Evolutionary conservation across 805 yeast species (phyloP).

Genomic region (Teunomyces tritomae): DNA sequence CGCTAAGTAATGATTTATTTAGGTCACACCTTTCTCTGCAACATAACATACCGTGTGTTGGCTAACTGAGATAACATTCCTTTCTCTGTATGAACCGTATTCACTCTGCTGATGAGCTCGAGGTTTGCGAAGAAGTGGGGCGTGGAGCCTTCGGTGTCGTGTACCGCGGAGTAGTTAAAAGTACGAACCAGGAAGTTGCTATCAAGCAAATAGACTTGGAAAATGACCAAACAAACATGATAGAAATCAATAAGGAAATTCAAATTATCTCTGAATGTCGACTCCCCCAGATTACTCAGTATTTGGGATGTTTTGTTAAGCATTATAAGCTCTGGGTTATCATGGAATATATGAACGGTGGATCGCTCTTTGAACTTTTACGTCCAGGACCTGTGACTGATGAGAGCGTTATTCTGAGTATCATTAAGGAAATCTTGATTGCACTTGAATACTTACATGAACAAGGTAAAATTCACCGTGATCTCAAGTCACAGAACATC

Average conservation of each 20-base stretch:
- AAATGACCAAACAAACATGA: conserved; percentile 57
- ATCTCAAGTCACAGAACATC: conserved; percentile 42
- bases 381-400: conserved; percentile 60
- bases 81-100: conserved; percentile 11
- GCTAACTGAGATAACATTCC: background rate
- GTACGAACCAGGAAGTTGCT: conserved; percentile 46
- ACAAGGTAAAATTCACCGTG: conserved; percentile 73
- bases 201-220: conserved; percentile 72
- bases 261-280: conserved; percentile 65
- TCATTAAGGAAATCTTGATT: conserved; percentile 52
- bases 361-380: conserved; percentile 65
- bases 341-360: conserved; percentile 81
- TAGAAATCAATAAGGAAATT: conserved; percentile 73
- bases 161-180: conserved; percentile 56
- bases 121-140: conserved; percentile 57
- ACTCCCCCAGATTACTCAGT: conserved; percentile 59
- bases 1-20: background rate
- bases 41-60: background rate
- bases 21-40: background rate
- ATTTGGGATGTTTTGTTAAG: conserved; percentile 68
- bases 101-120: conserved; percentile 36
- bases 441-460: conserved; percentile 68
- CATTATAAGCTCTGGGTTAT: conserved; percentile 73
- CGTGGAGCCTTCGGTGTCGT: conserved; percentile 80
- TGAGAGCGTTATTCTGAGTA: conserved; percentile 46